Conservation (phyloP, 2,329 filamentous ascomycete genomes). For the Clarireedia homoeocarpa region DNA sequence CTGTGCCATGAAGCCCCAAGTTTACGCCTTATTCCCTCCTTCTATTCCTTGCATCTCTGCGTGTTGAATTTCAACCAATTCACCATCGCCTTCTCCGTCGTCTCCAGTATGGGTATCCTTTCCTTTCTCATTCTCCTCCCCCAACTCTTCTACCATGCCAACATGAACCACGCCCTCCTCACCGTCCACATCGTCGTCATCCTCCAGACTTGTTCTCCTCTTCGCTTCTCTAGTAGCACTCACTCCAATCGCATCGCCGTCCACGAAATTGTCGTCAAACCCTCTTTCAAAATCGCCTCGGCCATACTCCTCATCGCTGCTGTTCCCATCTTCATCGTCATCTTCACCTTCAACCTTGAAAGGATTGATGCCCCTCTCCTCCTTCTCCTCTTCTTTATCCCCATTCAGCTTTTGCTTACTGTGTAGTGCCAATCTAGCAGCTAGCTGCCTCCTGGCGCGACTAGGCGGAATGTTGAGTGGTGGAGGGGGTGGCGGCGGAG, state of each 20-base stretch:
- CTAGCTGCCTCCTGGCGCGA: constrained; percentile 79
- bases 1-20: neutral
- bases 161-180: constrained; percentile 21
- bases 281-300: constrained; percentile 1
- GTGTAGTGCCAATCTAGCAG: constrained; percentile 73
- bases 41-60: constrained; percentile 21
- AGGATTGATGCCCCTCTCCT: constrained; percentile 22
- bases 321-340: constrained; percentile 23
- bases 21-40: neutral
- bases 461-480: constrained; percentile 82
- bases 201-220: constrained; percentile 29
- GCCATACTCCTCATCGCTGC: constrained; percentile 18
- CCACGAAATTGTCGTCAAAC: constrained; percentile 2
- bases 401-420: constrained; percentile 45
- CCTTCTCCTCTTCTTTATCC: constrained; percentile 18
- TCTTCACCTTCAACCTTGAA: constrained; percentile 29
- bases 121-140: neutral
- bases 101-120: constrained; percentile 5
- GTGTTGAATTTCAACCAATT: constrained; percentile 23
- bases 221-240: constrained; percentile 28
- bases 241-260: constrained; percentile 10
- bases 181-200: constrained; percentile 27
- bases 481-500: constrained; percentile 60
- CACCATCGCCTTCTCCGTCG: constrained; percentile 16
- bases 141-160: constrained; percentile 6